Percentiles rank a stretch among this genome's conserved stretches.
Evolutionary conservation across 1,284 basidiomycete genomes (phyloP).

Genomic region (Inonotus obliquus): DNA sequence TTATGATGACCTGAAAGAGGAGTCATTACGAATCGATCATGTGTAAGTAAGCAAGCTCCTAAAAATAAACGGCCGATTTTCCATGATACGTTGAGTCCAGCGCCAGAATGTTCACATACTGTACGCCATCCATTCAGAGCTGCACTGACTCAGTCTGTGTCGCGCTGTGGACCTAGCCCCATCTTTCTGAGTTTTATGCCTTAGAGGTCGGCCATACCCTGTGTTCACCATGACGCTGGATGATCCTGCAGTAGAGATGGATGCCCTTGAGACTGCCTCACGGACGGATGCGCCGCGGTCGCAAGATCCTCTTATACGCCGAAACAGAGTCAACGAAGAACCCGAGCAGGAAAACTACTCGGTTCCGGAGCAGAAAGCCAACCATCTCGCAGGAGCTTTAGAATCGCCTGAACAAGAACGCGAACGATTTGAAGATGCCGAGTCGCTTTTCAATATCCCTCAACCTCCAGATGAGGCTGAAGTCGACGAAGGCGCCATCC

Average conservation of each 20-base stretch:
- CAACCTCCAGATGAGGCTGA: conserved; percentile 44
- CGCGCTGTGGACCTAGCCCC: too few relatives aligned
- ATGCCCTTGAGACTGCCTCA: background rate
- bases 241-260: background rate
- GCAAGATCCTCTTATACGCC: background rate
- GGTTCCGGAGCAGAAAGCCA: background rate
- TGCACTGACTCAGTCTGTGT: too few relatives aligned
- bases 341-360: background rate
- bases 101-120: too few relatives aligned
- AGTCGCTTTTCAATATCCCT: conserved; percentile 48
- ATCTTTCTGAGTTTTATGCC: too few relatives aligned
- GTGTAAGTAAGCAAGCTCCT: background rate
- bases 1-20: too few relatives aligned
- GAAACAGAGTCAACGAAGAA: background rate
- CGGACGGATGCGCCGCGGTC: background rate
- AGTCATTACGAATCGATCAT: too few relatives aligned
- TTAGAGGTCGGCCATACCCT: too few relatives aligned
- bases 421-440: conserved; percentile 31
- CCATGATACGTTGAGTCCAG: background rate
- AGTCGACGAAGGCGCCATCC: background rate
- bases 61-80: background rate
- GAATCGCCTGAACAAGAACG: conserved; percentile 21
- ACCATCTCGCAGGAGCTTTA: conserved; percentile 10
- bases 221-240: background rate
- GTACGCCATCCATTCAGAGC: too few relatives aligned